Conservation (phyloP, 345 rosid species). For the Litchi chinensis region DNA sequence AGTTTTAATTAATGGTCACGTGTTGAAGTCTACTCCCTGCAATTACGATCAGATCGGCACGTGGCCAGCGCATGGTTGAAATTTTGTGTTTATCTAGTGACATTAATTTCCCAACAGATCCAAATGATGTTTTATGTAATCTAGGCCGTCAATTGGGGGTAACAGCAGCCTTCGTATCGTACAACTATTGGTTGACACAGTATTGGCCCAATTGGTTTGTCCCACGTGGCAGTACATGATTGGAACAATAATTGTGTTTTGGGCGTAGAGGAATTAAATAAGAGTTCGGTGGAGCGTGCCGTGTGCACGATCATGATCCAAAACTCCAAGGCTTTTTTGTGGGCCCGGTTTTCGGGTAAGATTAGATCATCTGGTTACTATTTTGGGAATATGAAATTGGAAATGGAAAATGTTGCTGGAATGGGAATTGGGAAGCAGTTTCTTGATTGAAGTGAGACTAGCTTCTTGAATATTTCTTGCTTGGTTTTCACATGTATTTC, state of each 20-base stretch:
- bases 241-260: background rate
- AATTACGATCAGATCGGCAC: background rate
- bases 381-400: background rate
- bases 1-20: background rate
- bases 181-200: background rate
- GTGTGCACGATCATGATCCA: background rate
- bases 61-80: background rate
- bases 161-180: background rate
- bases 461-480: background rate
- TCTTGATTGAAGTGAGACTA: background rate
- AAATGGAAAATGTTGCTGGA: background rate
- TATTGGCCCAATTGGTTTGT: background rate
- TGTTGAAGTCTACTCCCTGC: background rate
- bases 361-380: background rate
- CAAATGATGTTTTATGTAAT: constrained; percentile 16
- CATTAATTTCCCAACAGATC: background rate
- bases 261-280: too few relatives aligned
- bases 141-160: background rate
- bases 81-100: background rate
- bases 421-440: background rate
- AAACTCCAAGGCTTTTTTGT: background rate
- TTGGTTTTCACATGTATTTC: too few relatives aligned
- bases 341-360: background rate
- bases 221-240: background rate
- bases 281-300: background rate